Evolutionary conservation across 140 eudicot genomes (phyloP), one percentile per base, ranked within the genome.

Genomic region (Ambrosia hybrid): DNA sequence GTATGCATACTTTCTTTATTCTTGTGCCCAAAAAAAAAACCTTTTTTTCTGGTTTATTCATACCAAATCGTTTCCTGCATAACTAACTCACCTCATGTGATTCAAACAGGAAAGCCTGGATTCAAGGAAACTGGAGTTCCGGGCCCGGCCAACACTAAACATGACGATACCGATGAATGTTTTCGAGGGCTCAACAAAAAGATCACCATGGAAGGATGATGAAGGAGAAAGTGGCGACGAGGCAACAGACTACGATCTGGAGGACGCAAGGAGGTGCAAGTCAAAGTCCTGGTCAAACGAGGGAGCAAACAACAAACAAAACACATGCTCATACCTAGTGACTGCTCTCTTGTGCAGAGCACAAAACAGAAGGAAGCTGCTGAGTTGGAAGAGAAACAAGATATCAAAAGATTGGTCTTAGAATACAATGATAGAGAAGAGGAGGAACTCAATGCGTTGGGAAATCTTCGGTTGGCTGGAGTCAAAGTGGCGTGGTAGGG

Each of bases 391-490:
- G 97, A 94, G 77, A 94, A 90, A 71, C 97, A 94, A 76, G 97
- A 94, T 73, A 94, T 94, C 13, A 94, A 90, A 75, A 77, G 97
- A 78, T 60, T 90, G 77, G 96, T 94, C 3, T 75, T 94, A 80
- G 99, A 94, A 69, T 94, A 94, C 46, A 94, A 90, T 73, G 97
- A 94, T 71, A 81, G 97, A 73, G 99, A 94, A 76, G 99, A 94
- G 62, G 99, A 94, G 84, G 99, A 94, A 72, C 84, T 86, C 51
- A 86, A 83, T 41, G 97, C 97, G 38, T 4, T 80, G 68, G 91
- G 90, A 1, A 70, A 76, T 58, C 95, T 86, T 62, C 85, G 4
- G 72, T 51, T 2, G 84, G 95, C 9, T 87, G 92, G 92, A 78
- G 75, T 45, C 92, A 88, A 39, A 78, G 87, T 67, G 82, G 95